phyloP scores from a whole-genome alignment of 1,284 basidiomycete species.

The Trichosporon asahii region DNA sequence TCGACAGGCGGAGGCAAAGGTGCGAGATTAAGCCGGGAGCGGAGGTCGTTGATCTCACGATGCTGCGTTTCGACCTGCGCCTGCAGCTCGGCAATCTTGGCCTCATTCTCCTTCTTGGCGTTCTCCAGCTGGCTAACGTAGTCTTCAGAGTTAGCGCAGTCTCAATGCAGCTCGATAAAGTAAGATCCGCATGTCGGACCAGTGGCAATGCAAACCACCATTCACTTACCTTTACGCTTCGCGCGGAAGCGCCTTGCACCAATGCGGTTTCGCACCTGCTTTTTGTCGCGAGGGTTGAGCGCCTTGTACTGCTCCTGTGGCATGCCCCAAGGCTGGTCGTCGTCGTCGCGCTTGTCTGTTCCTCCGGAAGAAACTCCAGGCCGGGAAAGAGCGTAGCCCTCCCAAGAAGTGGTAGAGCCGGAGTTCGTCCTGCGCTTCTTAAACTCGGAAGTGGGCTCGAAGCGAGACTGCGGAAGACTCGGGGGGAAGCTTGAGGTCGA shows the following conservation, averaged over 20 bases:
- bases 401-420: slow-evolving; percentile 18
- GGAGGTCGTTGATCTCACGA: slow-evolving; percentile 37
- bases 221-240: slow-evolving; percentile 45
- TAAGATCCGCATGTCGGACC: too few species aligned
- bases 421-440: slow-evolving; percentile 19
- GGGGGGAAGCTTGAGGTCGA: slow-evolving; percentile 22
- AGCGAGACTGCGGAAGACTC: slow-evolving; percentile 11
- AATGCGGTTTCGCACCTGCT: slow-evolving; percentile 47
- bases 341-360: slow-evolving; percentile 22
- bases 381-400: slow-evolving; percentile 10
- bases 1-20: slow-evolving; percentile 20
- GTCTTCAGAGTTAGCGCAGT: slow-evolving; percentile 14
- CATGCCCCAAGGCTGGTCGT: slow-evolving; percentile 47
- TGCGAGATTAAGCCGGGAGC: slow-evolving; percentile 27
- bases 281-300: slow-evolving; percentile 45
- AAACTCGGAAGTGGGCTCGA: slow-evolving; percentile 2
- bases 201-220: background rate
- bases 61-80: slow-evolving; percentile 29
- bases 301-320: slow-evolving; percentile 47
- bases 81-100: slow-evolving; percentile 27
- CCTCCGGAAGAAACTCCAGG: background rate
- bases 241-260: slow-evolving; percentile 46
- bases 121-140: slow-evolving; percentile 22
- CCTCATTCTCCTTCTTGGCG: slow-evolving; percentile 26
- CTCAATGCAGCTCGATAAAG: background rate